Conservation (phyloP, 108 stramenopile genomes). For the Stephanodiscus minutulus region DNA sequence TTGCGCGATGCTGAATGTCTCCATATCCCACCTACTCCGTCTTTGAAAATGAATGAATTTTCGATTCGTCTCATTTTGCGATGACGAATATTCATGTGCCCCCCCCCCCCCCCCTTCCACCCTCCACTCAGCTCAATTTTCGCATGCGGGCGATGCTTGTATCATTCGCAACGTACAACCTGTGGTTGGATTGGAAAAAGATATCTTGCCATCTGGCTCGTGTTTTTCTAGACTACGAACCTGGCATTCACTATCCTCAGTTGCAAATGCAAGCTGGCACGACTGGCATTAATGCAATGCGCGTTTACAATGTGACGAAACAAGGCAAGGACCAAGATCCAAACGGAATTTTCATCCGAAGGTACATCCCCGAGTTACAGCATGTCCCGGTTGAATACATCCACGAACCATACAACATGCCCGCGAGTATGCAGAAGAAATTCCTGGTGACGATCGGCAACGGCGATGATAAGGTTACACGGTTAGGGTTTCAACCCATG, state of each 20-base stretch:
- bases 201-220: conserved; percentile 66
- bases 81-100: too few species aligned
- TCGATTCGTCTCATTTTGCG: too few species aligned
- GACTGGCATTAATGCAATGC: conserved; percentile 78
- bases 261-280: conserved; percentile 84
- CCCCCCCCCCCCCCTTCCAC: too few species aligned
- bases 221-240: conserved; percentile 70
- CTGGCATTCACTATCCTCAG: conserved; percentile 76
- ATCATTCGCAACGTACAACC: conserved; percentile 73
- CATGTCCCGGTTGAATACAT: conserved; percentile 59
- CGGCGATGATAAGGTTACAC: conserved; percentile 2
- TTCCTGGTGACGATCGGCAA: conserved; percentile 31
- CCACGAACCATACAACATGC: conserved; percentile 75
- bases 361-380: conserved; percentile 55
- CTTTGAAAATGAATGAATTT: too few species aligned
- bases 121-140: too few species aligned
- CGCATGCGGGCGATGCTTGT: conserved; percentile 81
- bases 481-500: neutral
- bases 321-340: conserved; percentile 79
- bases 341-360: conserved; percentile 56
- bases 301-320: conserved; percentile 77
- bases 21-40: too few species aligned
- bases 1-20: too few species aligned
- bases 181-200: conserved; percentile 78
- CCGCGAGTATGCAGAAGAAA: conserved; percentile 45